Conservation (phyloP, 768 basidiomycete species). For the Hydnomerulius pinastri region DNA sequence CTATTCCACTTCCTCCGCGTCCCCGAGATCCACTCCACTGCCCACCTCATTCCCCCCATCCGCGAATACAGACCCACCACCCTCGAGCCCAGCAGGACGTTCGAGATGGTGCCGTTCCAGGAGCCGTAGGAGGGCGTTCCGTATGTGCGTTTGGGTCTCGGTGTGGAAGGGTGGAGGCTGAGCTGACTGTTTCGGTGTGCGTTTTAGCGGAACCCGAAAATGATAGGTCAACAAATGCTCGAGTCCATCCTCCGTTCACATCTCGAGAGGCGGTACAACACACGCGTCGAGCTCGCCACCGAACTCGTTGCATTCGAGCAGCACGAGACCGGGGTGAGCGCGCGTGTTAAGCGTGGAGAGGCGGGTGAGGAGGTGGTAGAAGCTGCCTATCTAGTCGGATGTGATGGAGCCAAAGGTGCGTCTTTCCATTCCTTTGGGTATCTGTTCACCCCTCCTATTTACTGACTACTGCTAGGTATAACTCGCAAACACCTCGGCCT, state of each 20-base stretch:
- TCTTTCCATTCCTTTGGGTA: neutral
- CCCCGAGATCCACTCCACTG: conserved; percentile 37
- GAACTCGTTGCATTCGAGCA: conserved; percentile 48
- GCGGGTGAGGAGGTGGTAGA: conserved; percentile 29
- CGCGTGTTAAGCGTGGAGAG: conserved; percentile 31
- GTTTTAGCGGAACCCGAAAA: conserved; percentile 11
- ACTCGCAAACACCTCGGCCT: conserved; percentile 43
- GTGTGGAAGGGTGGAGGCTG: neutral
- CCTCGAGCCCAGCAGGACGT: conserved; percentile 15
- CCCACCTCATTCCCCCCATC: conserved; percentile 28
- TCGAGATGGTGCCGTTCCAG: neutral
- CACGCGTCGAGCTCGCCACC: conserved; percentile 44
- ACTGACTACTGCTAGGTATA: conserved; percentile 24
- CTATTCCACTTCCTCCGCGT: conserved; percentile 42
- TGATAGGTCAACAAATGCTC: conserved; percentile 26
- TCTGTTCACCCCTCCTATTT: neutral
- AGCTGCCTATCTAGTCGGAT: conserved; percentile 40
- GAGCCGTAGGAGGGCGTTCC: conserved; percentile 29
- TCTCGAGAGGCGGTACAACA: conserved; percentile 22
- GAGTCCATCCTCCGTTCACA: conserved; percentile 30
- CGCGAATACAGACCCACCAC: conserved; percentile 36
- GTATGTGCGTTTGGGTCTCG: conserved; percentile 18
- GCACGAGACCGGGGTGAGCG: conserved; percentile 28
- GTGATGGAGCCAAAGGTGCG: conserved; percentile 41
- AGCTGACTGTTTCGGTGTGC: too few species aligned